A percentile compares a stretch with the other conserved stretches of the same genome.
Evolutionary conservation across 139 green algal species (phyloP).

Genomic region (Helicosporidium sp.): DNA sequence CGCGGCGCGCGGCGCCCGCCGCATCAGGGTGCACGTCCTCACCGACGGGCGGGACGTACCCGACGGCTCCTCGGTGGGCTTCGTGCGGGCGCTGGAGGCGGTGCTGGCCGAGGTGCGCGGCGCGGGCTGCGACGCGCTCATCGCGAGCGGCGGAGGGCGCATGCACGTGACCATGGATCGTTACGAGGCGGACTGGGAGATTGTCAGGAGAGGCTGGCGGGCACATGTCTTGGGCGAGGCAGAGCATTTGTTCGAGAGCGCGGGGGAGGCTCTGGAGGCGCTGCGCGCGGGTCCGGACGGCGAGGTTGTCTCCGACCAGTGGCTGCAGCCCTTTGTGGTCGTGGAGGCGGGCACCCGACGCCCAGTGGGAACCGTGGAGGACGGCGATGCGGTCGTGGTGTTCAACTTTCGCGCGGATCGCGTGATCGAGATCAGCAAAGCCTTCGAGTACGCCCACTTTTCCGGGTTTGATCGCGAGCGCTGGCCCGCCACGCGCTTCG

Average conservation of each 20-base stretch:
- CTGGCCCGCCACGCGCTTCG: constrained; percentile 36
- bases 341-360: constrained; percentile 28
- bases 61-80: constrained; percentile 59
- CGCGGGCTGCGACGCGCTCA: constrained; percentile 48
- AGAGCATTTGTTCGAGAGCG: constrained; percentile 46
- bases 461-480: constrained; percentile 53
- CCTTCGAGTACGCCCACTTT: constrained; percentile 71
- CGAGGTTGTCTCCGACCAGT: constrained; percentile 57
- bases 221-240: constrained; percentile 82
- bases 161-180: constrained; percentile 94
- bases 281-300: constrained; percentile 25
- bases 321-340: constrained; percentile 65
- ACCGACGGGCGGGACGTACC: constrained; percentile 85
- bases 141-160: constrained; percentile 78
- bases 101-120: constrained; percentile 26
- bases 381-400: constrained; percentile 31
- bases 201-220: constrained; percentile 83
- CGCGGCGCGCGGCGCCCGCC: constrained; percentile 70
- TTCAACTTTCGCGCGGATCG: constrained; percentile 94
- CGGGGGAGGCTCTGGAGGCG: constrained; percentile 15
- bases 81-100: constrained; percentile 46
- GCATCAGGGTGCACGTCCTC: constrained; percentile 72
- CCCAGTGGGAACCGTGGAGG: constrained; percentile 66
- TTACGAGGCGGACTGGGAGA: constrained; percentile 87
- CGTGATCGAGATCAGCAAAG: constrained; percentile 82